Base-by-base conservation (phyloP, 148 eudicot genomes). In the Cornus controversa region DNA sequence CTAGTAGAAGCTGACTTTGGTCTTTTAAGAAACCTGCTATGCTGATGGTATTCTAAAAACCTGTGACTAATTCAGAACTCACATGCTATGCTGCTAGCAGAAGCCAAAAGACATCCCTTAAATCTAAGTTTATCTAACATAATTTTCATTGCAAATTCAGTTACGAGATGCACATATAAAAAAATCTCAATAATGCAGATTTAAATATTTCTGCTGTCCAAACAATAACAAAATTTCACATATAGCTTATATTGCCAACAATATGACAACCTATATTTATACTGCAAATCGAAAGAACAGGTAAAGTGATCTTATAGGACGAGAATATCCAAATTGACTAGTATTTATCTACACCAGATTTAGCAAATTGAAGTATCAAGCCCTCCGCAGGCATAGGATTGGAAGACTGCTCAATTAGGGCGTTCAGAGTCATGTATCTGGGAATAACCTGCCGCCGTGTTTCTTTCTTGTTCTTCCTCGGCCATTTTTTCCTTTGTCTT, bases 401-500 rank as follows among this genome's bases (percentile, higher is more conserved):
- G 37, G 69, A 57, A 20, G 72, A 31, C 7, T 66, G 34, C 77
- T 76, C 80, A 75, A 77, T 68, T 70, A 16, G 86, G 84, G 60
- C 87, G 84, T 10, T 72, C 80, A 18, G 89, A 25, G 34, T 82
- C 77, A 1, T 78, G 77, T 65, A 88, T 69, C 75, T 85, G 85
- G 68, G 89, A 65, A 70, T 87, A 83, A 36, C 89, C 93, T 70
- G 82, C 85, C 0, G 89, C 86, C 28, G 20, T 37, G 34, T 77
- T 80, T 81, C 82, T 87, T 68, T 84, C 94, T 62, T 79, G 83
- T 71, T 92, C 90, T 80, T 85, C 97, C 78, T 82, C 93, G 0
- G 84, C 83, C 84, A 94, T 47, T 81, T 92, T 90, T 54, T 91
- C 96, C 87, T 76, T 82, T 6, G 98, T 90, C 74, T 90, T 91